Base-by-base conservation (phyloP, 75 land plant genomes). In the Cryptomeria japonica region DNA sequence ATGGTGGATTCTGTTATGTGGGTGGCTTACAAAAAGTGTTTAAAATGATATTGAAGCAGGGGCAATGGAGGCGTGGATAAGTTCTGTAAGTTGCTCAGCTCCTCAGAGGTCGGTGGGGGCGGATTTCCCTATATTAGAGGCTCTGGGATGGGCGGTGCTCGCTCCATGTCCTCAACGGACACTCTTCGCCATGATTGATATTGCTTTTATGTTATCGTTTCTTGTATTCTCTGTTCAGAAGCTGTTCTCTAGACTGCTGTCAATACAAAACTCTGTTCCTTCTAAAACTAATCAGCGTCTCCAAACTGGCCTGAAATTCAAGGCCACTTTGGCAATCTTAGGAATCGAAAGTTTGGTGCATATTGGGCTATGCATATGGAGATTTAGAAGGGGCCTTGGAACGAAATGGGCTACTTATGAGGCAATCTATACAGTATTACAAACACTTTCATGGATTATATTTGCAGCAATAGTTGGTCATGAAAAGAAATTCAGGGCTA, bases 81-180 rank as follows among this genome's bases (percentile, higher is more conserved):
- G 15, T 10, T 32, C 77, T 72, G 75, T 72, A 3, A 32, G 3
- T 34, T 73, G 77, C 38, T 2, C 37, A 34, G 37, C 10, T 13
- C 77, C 77, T 11, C n/a, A 64, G 2, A 5, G 28, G 53, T 51
- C 53, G 15, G 72, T 0, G 72, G 72, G 72, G n/a, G 15, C 25
- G 25, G 75, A 10, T 72, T 72, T 72, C 2, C 34, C 77, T 42
- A 2, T 80, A 3, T 38, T 53, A 11, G 58, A 6, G 38, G 31
- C 91, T 93, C 87, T 95, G 34, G 72, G 91, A 41, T 95, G 92
- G 88, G 79, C 94, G 72, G 86, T 95, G 91, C 92, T 96, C 58
- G 92, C 95, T 32, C 97, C 96, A 36, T 96, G 97, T 86, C 93
- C 97, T 36, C 97, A 95, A 72, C 90, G 96, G 37, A 85, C 79